Evolutionary conservation across 78 protist genomes (phyloP), one percentile per base, ranked within the genome.

Genomic region (Dictyostelium firmibasis): DNA sequence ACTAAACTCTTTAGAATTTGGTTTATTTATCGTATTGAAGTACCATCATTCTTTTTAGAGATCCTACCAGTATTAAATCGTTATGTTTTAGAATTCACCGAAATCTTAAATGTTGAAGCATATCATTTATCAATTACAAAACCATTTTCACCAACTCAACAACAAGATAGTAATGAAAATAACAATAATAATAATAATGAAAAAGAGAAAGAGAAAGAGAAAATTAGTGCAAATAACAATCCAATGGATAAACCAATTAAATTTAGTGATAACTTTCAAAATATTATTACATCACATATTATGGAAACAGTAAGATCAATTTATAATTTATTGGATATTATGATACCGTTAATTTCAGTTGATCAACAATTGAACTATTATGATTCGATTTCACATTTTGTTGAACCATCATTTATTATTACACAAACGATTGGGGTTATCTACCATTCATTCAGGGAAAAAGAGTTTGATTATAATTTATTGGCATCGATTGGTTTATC

Each of bases 371-470:
- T 76, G 11, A 38, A 76, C 9, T 82, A 35, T 57, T 57, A 38
- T 47, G 86, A 82, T 23, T n/a, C 50, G 2, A 60, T 82, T 82
- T 82, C 86, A 33, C 70, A 50, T 20, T 89, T 81, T 70, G 53
- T 89, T 2, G 94, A 89, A 50, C 82, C 94, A 29, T 74, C 87
- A 4, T 78, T 78, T 47, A 69, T 77, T n/a, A 35, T 70, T 8
- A 13, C 72, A 1, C 94, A 89, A 57, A 89, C 94, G 2, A 23
- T 89, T 25, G 29, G 69, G 2, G 94, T 89, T 1, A 69, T 89
- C 23, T 89, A 89, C 81, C 87, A 89, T n/a, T 64, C 85, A 16
- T 60, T 89, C 4, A 89, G 75, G 70, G 94, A 89, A 27, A 43
- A 18, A 31, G 62, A 60, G 29, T 64, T 33, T 20, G 36, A 31